Base-by-base conservation (phyloP, 179 eudicot species). In the Camellia oleifera region DNA sequence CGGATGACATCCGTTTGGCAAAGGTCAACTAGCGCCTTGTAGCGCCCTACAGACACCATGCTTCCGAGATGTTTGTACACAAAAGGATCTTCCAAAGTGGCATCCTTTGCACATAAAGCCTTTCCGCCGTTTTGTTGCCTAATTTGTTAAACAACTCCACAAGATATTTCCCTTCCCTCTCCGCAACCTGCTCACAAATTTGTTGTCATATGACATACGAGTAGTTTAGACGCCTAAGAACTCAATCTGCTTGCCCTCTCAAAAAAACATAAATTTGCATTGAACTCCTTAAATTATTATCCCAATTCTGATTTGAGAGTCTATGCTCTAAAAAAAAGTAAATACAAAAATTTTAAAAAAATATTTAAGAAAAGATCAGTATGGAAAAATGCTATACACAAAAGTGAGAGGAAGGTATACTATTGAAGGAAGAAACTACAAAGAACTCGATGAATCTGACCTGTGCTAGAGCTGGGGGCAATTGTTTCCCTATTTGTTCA, bases 41-140 rank as follows among this genome's bases (percentile, higher is more conserved):
- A 94, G 60, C 94, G 85, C 11, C 98, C 98, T 2, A 94, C 94
- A n/a, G 98, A 87, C n/a, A 97, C 97, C 98, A 93, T 94, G 92
- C 97, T 91, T 58, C 98, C 98, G 3, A 92, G 87, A 84, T 94
- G 98, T 76, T 91, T 90, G 87, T 94, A 94, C 32, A 89, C 92
- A 77, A 94, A 94, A 68, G 95, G 95, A n/a, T 93, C 92, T 12
- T 93, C 95, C 3, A 88, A 57, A 50, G 81, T 76, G 4, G 89
- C 62, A 69, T 87, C 90, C 74, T 90, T 92, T 18, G 89, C 87
- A 11, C 86, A 77, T 62, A 62, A 82, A 42, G 97, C 95, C 83
- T 89, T 93, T 42, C 92, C 95, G 5, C 92, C 93, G 65, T 88
- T 83, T 66, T 89, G 88, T 83, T 89, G 85, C 44, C 88, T 91